These are phyloP conservation scores for Aeminium ludgeri DNA, from an alignment of 495 filamentous ascomycete genomes.

Conservation along the genomic window DNA sequence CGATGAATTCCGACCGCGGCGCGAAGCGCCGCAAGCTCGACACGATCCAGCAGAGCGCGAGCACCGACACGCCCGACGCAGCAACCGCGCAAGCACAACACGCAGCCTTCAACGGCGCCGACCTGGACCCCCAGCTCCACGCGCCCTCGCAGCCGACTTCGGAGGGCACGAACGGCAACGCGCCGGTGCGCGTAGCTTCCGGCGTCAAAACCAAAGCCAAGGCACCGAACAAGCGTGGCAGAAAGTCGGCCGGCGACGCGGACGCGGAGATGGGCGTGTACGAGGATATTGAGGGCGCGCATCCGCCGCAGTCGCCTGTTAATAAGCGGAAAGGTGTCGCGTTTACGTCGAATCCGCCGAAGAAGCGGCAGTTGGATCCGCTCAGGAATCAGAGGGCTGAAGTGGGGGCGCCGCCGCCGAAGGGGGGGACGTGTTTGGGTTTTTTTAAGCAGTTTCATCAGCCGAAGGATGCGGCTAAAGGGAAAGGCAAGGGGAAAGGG, in stretches of 20 bases:
- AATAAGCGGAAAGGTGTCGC: slow-evolving; percentile 3
- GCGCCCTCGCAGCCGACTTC: not conserved
- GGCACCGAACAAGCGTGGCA: not conserved
- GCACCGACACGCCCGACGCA: not conserved
- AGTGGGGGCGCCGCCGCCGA: not conserved
- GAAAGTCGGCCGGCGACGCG: not conserved
- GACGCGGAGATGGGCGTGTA: slow-evolving; percentile 5
- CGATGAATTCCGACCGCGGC: slow-evolving; percentile 6
- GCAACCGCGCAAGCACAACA: not conserved
- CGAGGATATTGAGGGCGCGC: slow-evolving; percentile 13
- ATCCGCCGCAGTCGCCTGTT: not conserved
- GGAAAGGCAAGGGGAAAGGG: not conserved
- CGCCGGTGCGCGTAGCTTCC: slow-evolving; percentile 3
- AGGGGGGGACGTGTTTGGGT: not conserved
- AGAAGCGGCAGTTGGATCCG: slow-evolving; percentile 7
- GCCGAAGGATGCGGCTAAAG: slow-evolving; percentile 2
- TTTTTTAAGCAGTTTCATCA: slow-evolving; percentile 18
- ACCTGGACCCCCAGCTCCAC: not conserved
- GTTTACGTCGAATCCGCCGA: slow-evolving; percentile 1
- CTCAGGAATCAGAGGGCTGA: slow-evolving; percentile 12
- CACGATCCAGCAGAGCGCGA: not conserved
- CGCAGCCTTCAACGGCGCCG: not conserved
- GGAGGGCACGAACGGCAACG: not conserved
- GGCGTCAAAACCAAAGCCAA: slow-evolving; percentile 6
- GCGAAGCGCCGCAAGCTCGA: slow-evolving; percentile 13